Conservation (phyloP, 1,284 basidiomycete species). For the Ceratobasidium sp. region DNA sequence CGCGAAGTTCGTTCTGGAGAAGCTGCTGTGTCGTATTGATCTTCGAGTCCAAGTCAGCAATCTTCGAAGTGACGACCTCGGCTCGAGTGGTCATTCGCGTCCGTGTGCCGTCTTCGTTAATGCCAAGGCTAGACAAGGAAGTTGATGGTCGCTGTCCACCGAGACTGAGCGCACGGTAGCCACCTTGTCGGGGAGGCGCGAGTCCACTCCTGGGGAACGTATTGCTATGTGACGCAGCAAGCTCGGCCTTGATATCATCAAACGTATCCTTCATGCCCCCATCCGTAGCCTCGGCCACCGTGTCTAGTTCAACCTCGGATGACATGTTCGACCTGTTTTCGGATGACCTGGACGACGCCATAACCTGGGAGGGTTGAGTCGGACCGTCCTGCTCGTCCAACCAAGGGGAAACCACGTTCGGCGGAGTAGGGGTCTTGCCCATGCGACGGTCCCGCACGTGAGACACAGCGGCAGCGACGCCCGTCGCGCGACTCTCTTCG, state of each 20-base stretch:
- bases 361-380: neutral
- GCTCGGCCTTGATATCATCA: slow-evolving; percentile 85
- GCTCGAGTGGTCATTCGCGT: slow-evolving; percentile 60
- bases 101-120: slow-evolving; percentile 3
- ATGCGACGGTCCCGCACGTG: slow-evolving; percentile 60
- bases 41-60: slow-evolving; percentile 73
- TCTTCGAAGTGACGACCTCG: slow-evolving; percentile 71
- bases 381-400: neutral
- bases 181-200: slow-evolving; percentile 27
- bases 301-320: slow-evolving; percentile 53
- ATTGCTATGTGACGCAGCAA: slow-evolving; percentile 63
- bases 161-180: slow-evolving; percentile 20
- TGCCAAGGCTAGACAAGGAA: neutral
- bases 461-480: slow-evolving; percentile 85
- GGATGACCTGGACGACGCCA: slow-evolving; percentile 1
- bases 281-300: slow-evolving; percentile 53
- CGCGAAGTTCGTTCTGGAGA: slow-evolving; percentile 78
- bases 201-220: slow-evolving; percentile 37
- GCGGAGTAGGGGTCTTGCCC: slow-evolving; percentile 25
- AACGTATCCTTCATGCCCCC: slow-evolving; percentile 77
- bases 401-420: slow-evolving; percentile 3
- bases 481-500: slow-evolving; percentile 80
- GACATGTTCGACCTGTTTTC: slow-evolving; percentile 65
- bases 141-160: neutral
- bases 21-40: slow-evolving; percentile 70